Evolutionary conservation across 805 yeast species (phyloP).

Genomic region (Sugiyamaella valdiviana): DNA sequence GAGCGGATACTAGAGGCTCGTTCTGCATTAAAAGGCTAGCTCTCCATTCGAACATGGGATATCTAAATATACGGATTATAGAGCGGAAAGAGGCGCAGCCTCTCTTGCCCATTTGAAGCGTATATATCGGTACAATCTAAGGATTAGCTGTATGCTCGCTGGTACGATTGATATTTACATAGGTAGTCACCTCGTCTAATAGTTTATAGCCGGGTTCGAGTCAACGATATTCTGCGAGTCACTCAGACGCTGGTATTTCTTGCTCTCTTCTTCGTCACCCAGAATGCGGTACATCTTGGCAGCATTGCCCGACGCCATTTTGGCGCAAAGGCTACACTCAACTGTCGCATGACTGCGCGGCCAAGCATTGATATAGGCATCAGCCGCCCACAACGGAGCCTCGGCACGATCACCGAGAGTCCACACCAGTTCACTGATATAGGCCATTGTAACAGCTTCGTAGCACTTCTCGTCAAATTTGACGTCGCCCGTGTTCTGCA

Average conservation of each 20-base stretch:
- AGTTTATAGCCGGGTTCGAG: neutral
- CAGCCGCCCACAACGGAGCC: slow-evolving; percentile 26
- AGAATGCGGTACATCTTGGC: slow-evolving; percentile 22
- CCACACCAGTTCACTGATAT: slow-evolving; percentile 27
- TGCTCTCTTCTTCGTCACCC: slow-evolving; percentile 9
- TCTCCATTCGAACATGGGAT: too few species aligned
- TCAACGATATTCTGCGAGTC: neutral
- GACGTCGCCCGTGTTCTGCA: neutral
- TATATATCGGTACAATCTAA: too few species aligned
- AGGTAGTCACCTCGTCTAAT: too few species aligned
- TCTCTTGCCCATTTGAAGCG: too few species aligned
- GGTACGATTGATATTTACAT: too few species aligned
- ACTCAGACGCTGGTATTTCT: slow-evolving; percentile 13
- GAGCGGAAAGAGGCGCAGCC: too few species aligned
- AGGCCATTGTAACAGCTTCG: slow-evolving; percentile 15
- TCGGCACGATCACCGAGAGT: slow-evolving; percentile 17
- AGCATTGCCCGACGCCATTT: slow-evolving; percentile 18
- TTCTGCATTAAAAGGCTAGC: too few species aligned
- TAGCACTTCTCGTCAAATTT: slow-evolving; percentile 13
- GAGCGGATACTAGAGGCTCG: neutral
- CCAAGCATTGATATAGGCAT: slow-evolving; percentile 20
- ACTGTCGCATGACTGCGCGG: slow-evolving; percentile 18
- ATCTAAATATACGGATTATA: too few species aligned
- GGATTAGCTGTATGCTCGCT: too few species aligned
- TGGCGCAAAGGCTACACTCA: slow-evolving; percentile 27